A percentile compares a stretch with the other conserved stretches of the same genome.
Evolutionary conservation across 2,329 filamentous ascomycete genomes (phyloP).

Genomic region (Ophiostoma populinum): DNA sequence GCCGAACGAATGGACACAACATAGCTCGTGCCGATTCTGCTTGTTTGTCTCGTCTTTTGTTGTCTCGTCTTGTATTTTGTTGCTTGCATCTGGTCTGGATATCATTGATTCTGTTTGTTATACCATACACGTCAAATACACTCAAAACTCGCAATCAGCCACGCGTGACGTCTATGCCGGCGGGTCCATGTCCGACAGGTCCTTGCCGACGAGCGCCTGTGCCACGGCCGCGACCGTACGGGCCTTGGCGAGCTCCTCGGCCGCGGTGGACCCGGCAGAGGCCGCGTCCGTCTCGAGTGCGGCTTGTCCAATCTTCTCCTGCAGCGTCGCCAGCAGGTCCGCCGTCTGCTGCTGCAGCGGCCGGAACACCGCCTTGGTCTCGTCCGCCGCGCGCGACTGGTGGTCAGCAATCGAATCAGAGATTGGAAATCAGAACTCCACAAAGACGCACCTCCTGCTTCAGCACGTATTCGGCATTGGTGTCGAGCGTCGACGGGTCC

Average conservation of each 20-base stretch:
- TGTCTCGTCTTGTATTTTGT: too few relatives aligned
- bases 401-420: not conserved
- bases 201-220: slow-evolving; percentile 21
- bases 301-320: slow-evolving; percentile 55
- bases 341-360: slow-evolving; percentile 53
- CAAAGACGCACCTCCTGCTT: slow-evolving; percentile 60
- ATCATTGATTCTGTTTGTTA: too few relatives aligned
- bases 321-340: slow-evolving; percentile 54
- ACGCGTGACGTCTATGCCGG: not conserved
- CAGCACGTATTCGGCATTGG: slow-evolving; percentile 61
- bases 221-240: slow-evolving; percentile 34
- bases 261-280: slow-evolving; percentile 20
- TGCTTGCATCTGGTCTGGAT: too few relatives aligned
- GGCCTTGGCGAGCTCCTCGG: slow-evolving; percentile 36
- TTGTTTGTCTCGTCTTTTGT: too few relatives aligned
- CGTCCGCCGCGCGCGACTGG: slow-evolving; percentile 67
- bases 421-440: not conserved
- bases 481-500: slow-evolving; percentile 35
- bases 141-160: too few relatives aligned
- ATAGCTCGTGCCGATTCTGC: too few relatives aligned
- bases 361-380: slow-evolving; percentile 72
- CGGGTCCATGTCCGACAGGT: slow-evolving; percentile 1
- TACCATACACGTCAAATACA: too few relatives aligned
- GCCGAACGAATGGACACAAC: slow-evolving; percentile 6
- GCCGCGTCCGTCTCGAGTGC: slow-evolving; percentile 13